These are phyloP conservation scores for Crithidia sp. DNA, from an alignment of 208 protist genomes.

Conservation along the genomic window DNA sequence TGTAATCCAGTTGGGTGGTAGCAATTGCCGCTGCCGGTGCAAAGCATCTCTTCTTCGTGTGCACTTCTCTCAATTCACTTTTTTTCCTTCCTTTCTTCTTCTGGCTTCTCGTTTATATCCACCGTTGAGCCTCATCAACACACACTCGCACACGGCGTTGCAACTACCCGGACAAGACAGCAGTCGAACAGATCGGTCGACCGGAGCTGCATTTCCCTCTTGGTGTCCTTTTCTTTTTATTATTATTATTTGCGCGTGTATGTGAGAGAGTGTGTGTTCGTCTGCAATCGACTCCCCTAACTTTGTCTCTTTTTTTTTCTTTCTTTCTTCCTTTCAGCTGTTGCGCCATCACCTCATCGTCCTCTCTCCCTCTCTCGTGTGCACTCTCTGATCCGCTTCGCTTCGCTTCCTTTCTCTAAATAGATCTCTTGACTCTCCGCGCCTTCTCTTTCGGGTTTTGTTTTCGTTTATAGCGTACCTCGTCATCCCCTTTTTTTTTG, in stretches of 20 bases:
- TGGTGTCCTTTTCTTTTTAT: conserved; percentile 8
- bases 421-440: too few relatives aligned
- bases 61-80: not conserved
- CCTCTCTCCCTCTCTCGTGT: not conserved
- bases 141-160: too few relatives aligned
- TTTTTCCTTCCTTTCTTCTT: conserved; percentile 22
- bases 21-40: too few relatives aligned
- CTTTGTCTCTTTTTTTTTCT: not conserved
- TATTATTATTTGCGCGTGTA: not conserved
- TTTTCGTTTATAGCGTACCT: too few relatives aligned
- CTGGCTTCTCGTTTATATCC: not conserved
- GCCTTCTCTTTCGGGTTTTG: too few relatives aligned
- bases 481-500: not conserved
- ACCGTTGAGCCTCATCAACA: too few relatives aligned
- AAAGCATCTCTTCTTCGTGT: too few relatives aligned
- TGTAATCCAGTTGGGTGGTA: too few relatives aligned
- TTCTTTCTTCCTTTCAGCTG: not conserved
- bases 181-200: too few relatives aligned
- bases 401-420: too few relatives aligned
- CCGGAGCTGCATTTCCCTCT: not conserved
- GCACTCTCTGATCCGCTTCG: too few relatives aligned
- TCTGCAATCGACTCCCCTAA: not conserved
- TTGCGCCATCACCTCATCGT: not conserved
- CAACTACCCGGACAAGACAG: too few relatives aligned
- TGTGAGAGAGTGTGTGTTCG: not conserved